phyloP scores from a whole-genome alignment of 768 basidiomycete genomes.

The Lactarius tabidus region DNA sequence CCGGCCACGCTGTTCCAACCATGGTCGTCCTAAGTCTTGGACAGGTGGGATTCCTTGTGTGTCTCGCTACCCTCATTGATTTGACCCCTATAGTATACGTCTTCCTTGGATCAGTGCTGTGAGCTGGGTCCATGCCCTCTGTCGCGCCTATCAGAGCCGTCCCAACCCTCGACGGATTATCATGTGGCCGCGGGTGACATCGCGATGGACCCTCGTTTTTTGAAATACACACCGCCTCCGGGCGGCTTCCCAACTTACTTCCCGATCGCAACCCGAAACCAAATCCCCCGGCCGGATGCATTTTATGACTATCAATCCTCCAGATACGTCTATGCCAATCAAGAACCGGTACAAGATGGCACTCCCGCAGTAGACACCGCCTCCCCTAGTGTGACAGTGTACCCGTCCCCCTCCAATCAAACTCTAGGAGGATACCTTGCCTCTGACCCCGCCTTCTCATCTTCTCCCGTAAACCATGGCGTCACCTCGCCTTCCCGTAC shows the following conservation, averaged over 20 bases:
- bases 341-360: not conserved
- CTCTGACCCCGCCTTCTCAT: not conserved
- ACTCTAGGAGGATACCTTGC: not conserved
- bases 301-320: not conserved
- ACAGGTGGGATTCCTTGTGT: not conserved
- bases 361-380: not conserved
- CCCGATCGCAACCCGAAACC: not conserved
- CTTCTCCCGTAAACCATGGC: not conserved
- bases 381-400: not conserved
- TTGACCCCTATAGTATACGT: not conserved
- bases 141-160: not conserved
- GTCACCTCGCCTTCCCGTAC: not conserved
- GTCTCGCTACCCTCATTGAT: not conserved
- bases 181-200: not conserved
- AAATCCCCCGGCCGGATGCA: not conserved
- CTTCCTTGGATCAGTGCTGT: not conserved
- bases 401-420: not conserved
- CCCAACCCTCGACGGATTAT: not conserved
- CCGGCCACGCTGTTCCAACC: not conserved
- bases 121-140: not conserved
- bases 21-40: not conserved
- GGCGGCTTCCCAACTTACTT: not conserved
- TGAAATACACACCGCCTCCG: not conserved
- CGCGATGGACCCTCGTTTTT: not conserved
- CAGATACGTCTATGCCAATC: not conserved